Base-by-base conservation (phyloP, 768 basidiomycete species). In the Leccinum rimulosum region DNA sequence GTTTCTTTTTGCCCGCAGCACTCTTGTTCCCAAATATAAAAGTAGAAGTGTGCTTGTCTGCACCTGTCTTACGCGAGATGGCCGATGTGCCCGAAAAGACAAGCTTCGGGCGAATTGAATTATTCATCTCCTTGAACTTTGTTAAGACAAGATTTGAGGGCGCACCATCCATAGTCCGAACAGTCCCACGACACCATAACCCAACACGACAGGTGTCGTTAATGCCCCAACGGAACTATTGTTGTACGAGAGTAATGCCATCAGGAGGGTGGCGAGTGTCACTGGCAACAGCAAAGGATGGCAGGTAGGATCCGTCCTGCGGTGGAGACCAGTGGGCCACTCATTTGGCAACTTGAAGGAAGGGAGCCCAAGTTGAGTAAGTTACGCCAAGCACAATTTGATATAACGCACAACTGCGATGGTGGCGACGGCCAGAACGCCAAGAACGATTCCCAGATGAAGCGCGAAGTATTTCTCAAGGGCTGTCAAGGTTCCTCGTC, bases 21-120 rank as follows among this genome's bases (percentile, higher is more conserved):
- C 74, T 74, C 64, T 81, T 88, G 76, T 91, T 93, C 3, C 88
- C 84, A 68, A 93, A 93, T 22, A 92, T 75, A 71, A 93, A 92
- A 5, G 85, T 68, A 15, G 89, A 91, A 4, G 90, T 93, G 61
- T 83, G 84, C 67, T 92, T 92, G 74, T 92, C 89, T 19, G 89
- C 86, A 17, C 91, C 91, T 6, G 90, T 92, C 64, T 83, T 88
- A 68, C 82, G 84, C 33, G 89, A 91, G 50, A 82, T 70, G 40
- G 75, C 68, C 27, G 79, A 76, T 12, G 87, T 78, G 27, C 80
- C 79, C 43, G 82, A 80, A 66, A 92, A 90, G 52, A 85, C 66
- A 50, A 87, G 78, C 88, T 89, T 64, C 30, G 59, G n/a, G 52
- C 25, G 38, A 56, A 54, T 33, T 40, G 59, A 19, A 58, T 58